Percentiles rank a stretch among this genome's conserved stretches.
phyloP scores from a whole-genome alignment of 208 protist genomes.

The Herpetomonas tarakana region DNA sequence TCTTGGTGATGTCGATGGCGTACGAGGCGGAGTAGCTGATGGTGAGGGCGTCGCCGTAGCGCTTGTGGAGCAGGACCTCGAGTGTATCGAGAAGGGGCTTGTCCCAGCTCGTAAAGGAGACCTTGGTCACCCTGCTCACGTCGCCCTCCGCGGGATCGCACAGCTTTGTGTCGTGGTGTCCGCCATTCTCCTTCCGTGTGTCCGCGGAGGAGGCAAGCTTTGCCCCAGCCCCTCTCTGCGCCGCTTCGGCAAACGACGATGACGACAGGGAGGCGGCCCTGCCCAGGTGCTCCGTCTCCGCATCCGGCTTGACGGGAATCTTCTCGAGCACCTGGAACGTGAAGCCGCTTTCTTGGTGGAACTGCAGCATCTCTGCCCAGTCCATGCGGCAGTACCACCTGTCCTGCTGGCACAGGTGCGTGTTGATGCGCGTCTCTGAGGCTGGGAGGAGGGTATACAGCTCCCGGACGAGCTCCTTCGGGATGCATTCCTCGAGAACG shows the following conservation, averaged over 20 bases:
- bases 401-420: slow-evolving; percentile 28
- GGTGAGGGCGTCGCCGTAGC: slow-evolving; percentile 19
- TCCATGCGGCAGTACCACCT: slow-evolving; percentile 35
- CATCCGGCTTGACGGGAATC: slow-evolving; percentile 1
- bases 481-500: slow-evolving; percentile 18
- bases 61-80: slow-evolving; percentile 14
- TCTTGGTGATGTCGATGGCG: slow-evolving; percentile 38
- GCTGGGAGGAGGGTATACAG: slow-evolving; percentile 21
- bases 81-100: slow-evolving; percentile 15
- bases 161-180: not conserved
- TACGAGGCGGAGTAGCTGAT: slow-evolving; percentile 34
- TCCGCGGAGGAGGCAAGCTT: slow-evolving; percentile 22
- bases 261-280: too few species aligned
- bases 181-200: not conserved
- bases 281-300: slow-evolving; percentile 21
- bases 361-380: slow-evolving; percentile 45
- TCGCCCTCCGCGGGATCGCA: slow-evolving; percentile 5
- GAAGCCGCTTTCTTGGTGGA: slow-evolving; percentile 44
- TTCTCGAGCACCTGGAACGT: slow-evolving; percentile 33
- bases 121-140: slow-evolving; percentile 16
- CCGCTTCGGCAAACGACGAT: too few species aligned
- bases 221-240: too few species aligned
- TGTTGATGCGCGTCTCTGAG: slow-evolving; percentile 28
- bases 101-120: slow-evolving; percentile 34
- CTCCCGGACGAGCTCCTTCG: slow-evolving; percentile 25